A percentile compares a stretch with the other conserved stretches of the same genome.
These are phyloP conservation scores for Calonectria hongkongensis DNA, from an alignment of 2,329 filamentous ascomycete species.

Conservation along the genomic window DNA sequence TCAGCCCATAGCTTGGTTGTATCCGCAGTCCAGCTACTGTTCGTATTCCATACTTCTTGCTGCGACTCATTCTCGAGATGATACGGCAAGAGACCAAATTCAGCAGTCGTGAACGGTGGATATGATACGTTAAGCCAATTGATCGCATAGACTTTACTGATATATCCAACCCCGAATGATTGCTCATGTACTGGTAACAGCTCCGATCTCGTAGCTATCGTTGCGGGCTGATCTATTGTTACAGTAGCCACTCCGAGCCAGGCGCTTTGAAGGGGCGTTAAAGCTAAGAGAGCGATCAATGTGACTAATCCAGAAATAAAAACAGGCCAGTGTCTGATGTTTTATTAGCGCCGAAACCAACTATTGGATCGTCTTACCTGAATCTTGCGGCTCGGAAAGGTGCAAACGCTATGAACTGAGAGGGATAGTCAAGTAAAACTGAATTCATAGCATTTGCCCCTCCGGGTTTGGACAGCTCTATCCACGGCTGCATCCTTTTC, in stretches of 20 bases:
- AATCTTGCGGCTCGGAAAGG: conserved; percentile 6
- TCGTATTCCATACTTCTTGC: not conserved
- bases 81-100: no score
- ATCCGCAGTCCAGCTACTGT: conserved; percentile 9
- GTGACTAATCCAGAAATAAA: conserved; percentile 11
- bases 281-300: conserved; percentile 6
- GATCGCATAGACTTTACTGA: not conserved
- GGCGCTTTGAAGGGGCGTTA: conserved; percentile 28
- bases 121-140: not conserved
- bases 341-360: not conserved
- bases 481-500: conserved; percentile 1
- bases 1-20: conserved; percentile 31
- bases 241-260: not conserved
- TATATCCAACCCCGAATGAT: not conserved
- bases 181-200: not conserved
- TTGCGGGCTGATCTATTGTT: not conserved
- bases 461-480: not conserved
- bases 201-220: not conserved
- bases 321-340: conserved; percentile 22
- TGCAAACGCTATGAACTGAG: conserved; percentile 4
- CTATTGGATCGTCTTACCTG: not conserved
- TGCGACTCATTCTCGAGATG: not conserved
- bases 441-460: not conserved
- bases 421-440: not conserved
- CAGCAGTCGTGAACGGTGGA: not conserved